These are phyloP conservation scores for Gracilaria vermiculophylla DNA, from an alignment of 23 red algal species.

Conservation along the genomic window DNA sequence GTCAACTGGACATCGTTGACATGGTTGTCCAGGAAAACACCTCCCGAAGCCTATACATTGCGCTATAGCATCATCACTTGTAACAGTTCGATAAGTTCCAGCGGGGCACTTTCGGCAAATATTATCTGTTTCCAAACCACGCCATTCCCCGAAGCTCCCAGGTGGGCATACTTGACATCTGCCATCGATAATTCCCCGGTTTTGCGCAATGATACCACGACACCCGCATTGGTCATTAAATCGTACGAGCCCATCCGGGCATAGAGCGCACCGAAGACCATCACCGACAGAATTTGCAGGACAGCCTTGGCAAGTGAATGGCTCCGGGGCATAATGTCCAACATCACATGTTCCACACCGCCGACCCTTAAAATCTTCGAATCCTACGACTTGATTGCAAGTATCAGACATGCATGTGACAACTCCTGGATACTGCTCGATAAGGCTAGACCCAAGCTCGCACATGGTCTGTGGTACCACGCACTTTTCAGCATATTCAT, in stretches of 20 bases:
- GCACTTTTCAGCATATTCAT: not conserved
- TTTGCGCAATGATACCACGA: not conserved
- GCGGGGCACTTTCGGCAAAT: not conserved
- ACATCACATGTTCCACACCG: not conserved
- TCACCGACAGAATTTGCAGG: not conserved
- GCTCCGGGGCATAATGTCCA: not conserved
- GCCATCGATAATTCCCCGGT: not conserved
- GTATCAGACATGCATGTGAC: not conserved
- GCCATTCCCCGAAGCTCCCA: not conserved
- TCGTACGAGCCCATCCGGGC: not conserved
- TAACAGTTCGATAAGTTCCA: not conserved
- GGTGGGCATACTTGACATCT: constrained; percentile 3
- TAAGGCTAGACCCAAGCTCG: not conserved
- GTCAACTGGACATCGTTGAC: not conserved
- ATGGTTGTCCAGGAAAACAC: not conserved
- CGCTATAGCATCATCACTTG: not conserved
- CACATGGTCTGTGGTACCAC: not conserved
- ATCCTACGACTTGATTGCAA: not conserved
- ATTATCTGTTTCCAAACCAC: not conserved
- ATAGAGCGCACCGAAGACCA: not conserved
- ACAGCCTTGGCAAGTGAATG: not conserved
- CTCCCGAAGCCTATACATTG: not conserved
- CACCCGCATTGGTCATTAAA: not conserved
- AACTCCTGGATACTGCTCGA: not conserved
- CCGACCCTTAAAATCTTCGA: not conserved